phyloP scores from a whole-genome alignment of 306 rosid genomes.

The Pachyrhizus erosus region DNA sequence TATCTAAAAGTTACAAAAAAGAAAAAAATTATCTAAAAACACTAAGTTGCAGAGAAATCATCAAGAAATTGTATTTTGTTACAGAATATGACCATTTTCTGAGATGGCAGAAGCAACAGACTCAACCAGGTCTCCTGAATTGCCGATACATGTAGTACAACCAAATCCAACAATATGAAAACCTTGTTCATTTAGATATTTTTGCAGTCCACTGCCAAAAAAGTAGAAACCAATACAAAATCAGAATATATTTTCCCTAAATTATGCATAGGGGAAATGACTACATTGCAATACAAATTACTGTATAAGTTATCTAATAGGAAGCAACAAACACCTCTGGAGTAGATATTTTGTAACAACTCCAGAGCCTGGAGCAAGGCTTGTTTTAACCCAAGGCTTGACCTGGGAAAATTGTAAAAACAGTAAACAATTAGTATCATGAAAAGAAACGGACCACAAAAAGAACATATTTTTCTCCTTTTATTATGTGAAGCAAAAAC shows the following conservation, averaged over 20 bases:
- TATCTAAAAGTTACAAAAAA: constrained; percentile 1
- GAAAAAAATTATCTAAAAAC: neutral
- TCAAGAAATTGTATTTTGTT: constrained; percentile 25
- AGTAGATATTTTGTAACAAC: constrained; percentile 90
- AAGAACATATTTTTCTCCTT: neutral
- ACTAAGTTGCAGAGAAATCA: constrained; percentile 9
- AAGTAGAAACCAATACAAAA: neutral
- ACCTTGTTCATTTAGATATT: too few species aligned
- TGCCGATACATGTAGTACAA: constrained; percentile 33
- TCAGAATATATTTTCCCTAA: constrained; percentile 19
- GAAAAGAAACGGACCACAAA: constrained; percentile 15
- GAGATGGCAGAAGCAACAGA: constrained; percentile 81
- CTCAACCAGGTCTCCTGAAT: constrained; percentile 89
- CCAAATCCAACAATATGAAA: too few species aligned
- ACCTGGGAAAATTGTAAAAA: constrained; percentile 58
- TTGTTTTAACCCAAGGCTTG: constrained; percentile 96
- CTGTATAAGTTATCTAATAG: neutral
- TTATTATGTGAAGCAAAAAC: neutral
- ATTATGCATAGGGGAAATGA: constrained; percentile 25
- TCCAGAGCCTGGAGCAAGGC: constrained; percentile 98
- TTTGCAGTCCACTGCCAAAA: neutral
- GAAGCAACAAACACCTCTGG: constrained; percentile 62
- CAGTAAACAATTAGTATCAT: constrained; percentile 3
- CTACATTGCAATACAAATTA: neutral
- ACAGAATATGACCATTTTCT: constrained; percentile 68